These are phyloP conservation scores for Ascochyta viciae-villosae DNA, from an alignment of 2,329 filamentous ascomycete genomes.

Conservation along the genomic window DNA sequence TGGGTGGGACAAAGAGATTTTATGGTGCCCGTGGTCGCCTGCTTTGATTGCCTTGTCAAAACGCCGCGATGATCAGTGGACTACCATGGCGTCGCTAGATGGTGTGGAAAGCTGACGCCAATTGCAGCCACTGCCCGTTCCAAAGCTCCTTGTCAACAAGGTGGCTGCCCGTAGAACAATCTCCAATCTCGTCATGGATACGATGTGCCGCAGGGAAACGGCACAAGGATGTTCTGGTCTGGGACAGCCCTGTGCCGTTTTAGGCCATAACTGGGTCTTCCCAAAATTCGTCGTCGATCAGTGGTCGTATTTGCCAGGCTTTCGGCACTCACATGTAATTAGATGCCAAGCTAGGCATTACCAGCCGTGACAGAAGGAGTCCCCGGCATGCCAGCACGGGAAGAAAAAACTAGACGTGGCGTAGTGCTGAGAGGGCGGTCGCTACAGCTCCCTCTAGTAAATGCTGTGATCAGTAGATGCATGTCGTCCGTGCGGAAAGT, in stretches of 20 bases:
- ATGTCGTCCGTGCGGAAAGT: constrained; percentile 21
- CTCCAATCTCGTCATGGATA: constrained; percentile 25
- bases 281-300: neutral
- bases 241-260: neutral
- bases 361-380: constrained; percentile 3
- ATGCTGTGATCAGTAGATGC: constrained; percentile 26
- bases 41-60: constrained; percentile 16
- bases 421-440: constrained; percentile 23
- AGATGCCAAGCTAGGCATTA: constrained; percentile 15
- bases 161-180: constrained; percentile 19
- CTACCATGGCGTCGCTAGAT: constrained; percentile 15
- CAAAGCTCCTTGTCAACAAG: constrained; percentile 18
- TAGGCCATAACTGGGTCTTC: neutral
- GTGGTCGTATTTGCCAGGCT: constrained; percentile 3
- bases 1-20: constrained; percentile 26
- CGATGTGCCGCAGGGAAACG: constrained; percentile 7
- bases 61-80: constrained; percentile 17
- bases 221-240: constrained; percentile 3
- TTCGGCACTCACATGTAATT: neutral
- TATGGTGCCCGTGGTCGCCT: constrained; percentile 25
- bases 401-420: constrained; percentile 20
- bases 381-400: constrained; percentile 18
- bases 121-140: constrained; percentile 20
- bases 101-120: constrained; percentile 30
- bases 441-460: constrained; percentile 22